Percentiles rank a stretch among this genome's conserved stretches.
Evolutionary conservation across 2,329 filamentous ascomycete species (phyloP).

Genomic region (Clonostachys rhizophaga): DNA sequence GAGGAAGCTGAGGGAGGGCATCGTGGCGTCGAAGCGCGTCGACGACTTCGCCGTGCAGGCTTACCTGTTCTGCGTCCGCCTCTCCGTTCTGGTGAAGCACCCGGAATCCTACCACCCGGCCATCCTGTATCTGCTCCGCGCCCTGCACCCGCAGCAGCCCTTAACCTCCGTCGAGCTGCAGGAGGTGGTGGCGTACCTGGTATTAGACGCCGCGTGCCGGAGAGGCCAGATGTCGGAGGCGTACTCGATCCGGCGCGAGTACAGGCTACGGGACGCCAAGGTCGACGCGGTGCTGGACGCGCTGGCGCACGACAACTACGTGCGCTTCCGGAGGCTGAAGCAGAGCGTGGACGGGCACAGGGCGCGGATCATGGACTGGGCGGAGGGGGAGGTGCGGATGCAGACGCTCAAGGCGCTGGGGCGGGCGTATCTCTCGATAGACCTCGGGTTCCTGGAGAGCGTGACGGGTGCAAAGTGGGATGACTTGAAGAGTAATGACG

Average conservation of each 20-base stretch:
- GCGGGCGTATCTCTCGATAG: constrained; percentile 71
- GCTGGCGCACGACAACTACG: constrained; percentile 78
- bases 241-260: constrained; percentile 58
- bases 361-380: constrained; percentile 75
- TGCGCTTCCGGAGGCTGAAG: constrained; percentile 69
- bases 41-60: constrained; percentile 83
- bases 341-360: constrained; percentile 75
- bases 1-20: constrained; percentile 86
- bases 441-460: constrained; percentile 63
- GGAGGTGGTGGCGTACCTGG: constrained; percentile 75
- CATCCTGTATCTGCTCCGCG: constrained; percentile 70
- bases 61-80: constrained; percentile 87
- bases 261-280: constrained; percentile 60
- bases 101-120: constrained; percentile 89
- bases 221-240: constrained; percentile 71
- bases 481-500: constrained; percentile 60
- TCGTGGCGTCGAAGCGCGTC: constrained; percentile 70
- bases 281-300: constrained; percentile 66
- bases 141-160: constrained; percentile 63
- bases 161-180: constrained; percentile 69
- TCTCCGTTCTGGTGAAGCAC: constrained; percentile 75
- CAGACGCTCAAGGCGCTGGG: constrained; percentile 86
- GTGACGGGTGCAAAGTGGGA: constrained; percentile 68
- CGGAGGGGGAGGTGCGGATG: constrained; percentile 66
- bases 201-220: constrained; percentile 86